phyloP scores from a whole-genome alignment of 129 eudicot genomes.

The Tanacetum coccineum region DNA sequence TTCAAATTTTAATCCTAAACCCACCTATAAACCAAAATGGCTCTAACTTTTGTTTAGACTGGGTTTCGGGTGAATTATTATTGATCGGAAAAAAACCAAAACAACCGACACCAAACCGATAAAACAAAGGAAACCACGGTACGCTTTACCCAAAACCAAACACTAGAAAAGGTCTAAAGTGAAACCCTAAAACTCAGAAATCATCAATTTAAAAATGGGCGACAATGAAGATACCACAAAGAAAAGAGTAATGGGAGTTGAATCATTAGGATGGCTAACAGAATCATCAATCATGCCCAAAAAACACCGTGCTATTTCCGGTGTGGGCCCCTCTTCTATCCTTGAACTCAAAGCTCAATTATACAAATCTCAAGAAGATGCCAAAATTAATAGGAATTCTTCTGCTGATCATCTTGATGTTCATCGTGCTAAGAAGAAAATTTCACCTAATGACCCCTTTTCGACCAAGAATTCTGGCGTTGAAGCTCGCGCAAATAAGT shows the following conservation, averaged over 20 bases:
- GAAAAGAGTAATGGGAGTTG: conserved; percentile 52
- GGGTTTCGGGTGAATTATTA: no score
- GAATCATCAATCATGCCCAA: conserved; percentile 96
- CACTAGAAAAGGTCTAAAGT: no score
- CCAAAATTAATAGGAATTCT: conserved; percentile 29
- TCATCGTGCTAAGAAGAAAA: conserved; percentile 77
- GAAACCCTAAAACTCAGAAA: no score
- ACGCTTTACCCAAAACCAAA: no score
- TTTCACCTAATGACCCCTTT: conserved; percentile 47
- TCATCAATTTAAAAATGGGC: conserved; percentile 3
- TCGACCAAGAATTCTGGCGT: conserved; percentile 72
- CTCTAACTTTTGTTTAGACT: no score
- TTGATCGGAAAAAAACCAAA: no score
- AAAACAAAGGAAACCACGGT: no score
- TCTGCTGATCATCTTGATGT: conserved; percentile 50
- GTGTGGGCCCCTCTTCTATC: conserved; percentile 84
- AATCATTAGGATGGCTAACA: conserved; percentile 95
- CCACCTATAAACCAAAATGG: no score
- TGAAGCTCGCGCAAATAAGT: conserved; percentile 65
- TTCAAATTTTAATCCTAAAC: no score
- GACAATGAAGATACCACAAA: conserved; percentile 27
- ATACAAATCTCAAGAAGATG: conserved; percentile 84
- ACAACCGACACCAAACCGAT: no score
- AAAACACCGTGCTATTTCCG: conserved; percentile 79
- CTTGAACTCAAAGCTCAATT: conserved; percentile 89